Conservation (phyloP, 2,329 filamentous ascomycete species). For the Penicillium sp. region DNA sequence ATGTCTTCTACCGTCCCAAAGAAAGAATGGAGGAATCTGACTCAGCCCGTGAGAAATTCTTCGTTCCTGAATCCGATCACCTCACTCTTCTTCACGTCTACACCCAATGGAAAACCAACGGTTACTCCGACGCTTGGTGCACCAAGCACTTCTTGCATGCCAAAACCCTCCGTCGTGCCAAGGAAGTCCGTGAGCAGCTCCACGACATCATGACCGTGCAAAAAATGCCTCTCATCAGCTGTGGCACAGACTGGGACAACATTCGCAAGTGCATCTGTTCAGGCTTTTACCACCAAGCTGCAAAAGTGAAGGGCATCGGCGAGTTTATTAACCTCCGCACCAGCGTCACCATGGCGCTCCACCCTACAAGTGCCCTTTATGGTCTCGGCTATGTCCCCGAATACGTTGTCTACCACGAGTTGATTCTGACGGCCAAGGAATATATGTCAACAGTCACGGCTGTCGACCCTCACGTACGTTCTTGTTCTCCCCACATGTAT, state of each 20-base stretch:
- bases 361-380: conserved; percentile 90
- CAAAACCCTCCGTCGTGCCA: conserved; percentile 87
- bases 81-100: conserved; percentile 95
- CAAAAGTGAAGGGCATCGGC: conserved; percentile 90
- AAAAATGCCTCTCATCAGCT: conserved; percentile 82
- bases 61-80: conserved; percentile 96
- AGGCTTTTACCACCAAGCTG: conserved; percentile 97
- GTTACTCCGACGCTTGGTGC: conserved; percentile 88
- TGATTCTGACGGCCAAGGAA: conserved; percentile 94
- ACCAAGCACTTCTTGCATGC: conserved; percentile 88
- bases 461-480: conserved; percentile 75
- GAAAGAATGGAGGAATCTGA: conserved; percentile 97
- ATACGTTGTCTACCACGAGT: conserved; percentile 96
- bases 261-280: conserved; percentile 96
- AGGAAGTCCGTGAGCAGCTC: conserved; percentile 92
- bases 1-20: conserved; percentile 94
- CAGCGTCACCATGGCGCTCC: conserved; percentile 87
- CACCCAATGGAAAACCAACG: conserved; percentile 90
- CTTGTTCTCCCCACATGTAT: background rate
- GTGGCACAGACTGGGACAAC: conserved; percentile 95
- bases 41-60: conserved; percentile 93
- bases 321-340: conserved; percentile 97
- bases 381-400: conserved; percentile 91
- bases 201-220: conserved; percentile 91
- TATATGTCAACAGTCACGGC: conserved; percentile 97